Conservation (phyloP, 2,329 filamentous ascomycete genomes). For the Drechmeria coniospora region DNA sequence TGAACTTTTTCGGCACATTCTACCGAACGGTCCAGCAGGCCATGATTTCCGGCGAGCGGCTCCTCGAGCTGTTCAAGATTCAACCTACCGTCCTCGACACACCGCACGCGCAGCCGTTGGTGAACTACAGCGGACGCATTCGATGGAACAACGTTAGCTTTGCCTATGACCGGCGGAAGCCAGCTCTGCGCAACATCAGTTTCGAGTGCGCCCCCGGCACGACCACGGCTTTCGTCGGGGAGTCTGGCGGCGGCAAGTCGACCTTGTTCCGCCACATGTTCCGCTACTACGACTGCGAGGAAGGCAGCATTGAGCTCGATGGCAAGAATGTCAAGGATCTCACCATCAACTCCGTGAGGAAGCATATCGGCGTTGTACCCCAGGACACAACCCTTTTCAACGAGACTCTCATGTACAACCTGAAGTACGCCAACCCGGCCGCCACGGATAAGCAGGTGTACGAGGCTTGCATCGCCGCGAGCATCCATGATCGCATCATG, state of each 20-base stretch:
- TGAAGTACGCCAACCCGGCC: conserved; percentile 72
- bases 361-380: conserved; percentile 87
- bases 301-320: conserved; percentile 72
- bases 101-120: conserved; percentile 45
- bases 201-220: conserved; percentile 83
- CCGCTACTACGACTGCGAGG: conserved; percentile 80
- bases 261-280: conserved; percentile 92
- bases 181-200: conserved; percentile 66
- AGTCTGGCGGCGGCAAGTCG: conserved; percentile 93
- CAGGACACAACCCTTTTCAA: conserved; percentile 96
- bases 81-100: conserved; percentile 78
- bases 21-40: conserved; percentile 92
- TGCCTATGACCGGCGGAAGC: conserved; percentile 73
- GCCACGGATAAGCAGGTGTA: conserved; percentile 72
- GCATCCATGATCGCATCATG: conserved; percentile 85
- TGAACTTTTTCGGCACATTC: conserved; percentile 87
- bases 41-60: conserved; percentile 91
- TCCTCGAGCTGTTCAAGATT: conserved; percentile 93
- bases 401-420: conserved; percentile 86
- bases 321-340: conserved; percentile 70
- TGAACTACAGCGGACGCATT: conserved; percentile 63
- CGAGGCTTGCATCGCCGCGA: conserved; percentile 69
- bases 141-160: conserved; percentile 82
- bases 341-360: conserved; percentile 84
- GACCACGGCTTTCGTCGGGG: conserved; percentile 88